A percentile compares a stretch with the other conserved stretches of the same genome.
Conservation (phyloP, 1,284 basidiomycete genomes). For the Malassezia slooffiae region DNA sequence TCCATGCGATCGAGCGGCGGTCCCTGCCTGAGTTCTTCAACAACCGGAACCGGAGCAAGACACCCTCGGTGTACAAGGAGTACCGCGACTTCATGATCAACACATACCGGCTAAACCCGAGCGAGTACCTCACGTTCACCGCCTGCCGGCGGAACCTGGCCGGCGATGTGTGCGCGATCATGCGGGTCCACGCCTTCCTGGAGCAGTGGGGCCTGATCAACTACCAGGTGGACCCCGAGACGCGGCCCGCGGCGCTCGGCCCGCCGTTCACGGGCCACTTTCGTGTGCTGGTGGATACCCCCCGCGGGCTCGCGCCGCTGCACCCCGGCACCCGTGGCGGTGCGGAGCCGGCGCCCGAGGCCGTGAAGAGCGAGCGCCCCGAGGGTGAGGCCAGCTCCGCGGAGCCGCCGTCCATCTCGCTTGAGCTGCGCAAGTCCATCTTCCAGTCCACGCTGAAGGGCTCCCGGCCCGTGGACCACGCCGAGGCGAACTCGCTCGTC, state of each 20-base stretch:
- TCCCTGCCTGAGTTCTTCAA: slow-evolving; percentile 98
- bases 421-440: slow-evolving; percentile 41
- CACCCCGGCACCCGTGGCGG: slow-evolving; percentile 57
- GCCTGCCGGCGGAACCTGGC: slow-evolving; percentile 91
- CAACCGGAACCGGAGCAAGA: slow-evolving; percentile 73
- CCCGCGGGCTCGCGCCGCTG: slow-evolving; percentile 83
- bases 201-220: slow-evolving; percentile 99
- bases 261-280: slow-evolving; percentile 98
- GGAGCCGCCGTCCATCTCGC: slow-evolving; percentile 57
- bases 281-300: slow-evolving; percentile 91
- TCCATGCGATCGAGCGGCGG: slow-evolving; percentile 82
- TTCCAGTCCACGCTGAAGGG: slow-evolving; percentile 42
- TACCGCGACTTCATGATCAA: slow-evolving; percentile 99
- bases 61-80: slow-evolving; percentile 94
- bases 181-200: slow-evolving; percentile 95
- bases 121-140: slow-evolving; percentile 93
- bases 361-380: slow-evolving; percentile 2
- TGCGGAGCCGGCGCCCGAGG: slow-evolving; percentile 6
- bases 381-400: slow-evolving; percentile 50
- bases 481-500: slow-evolving; percentile 35
- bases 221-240: slow-evolving; percentile 98
- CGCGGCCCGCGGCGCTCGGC: slow-evolving; percentile 80
- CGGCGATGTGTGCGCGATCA: slow-evolving; percentile 95
- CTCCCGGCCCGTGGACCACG: slow-evolving; percentile 31
- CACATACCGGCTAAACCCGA: slow-evolving; percentile 85